Evolutionary conservation across 208 protist species (phyloP).

Genomic region (Wallacemonas sp.): DNA sequence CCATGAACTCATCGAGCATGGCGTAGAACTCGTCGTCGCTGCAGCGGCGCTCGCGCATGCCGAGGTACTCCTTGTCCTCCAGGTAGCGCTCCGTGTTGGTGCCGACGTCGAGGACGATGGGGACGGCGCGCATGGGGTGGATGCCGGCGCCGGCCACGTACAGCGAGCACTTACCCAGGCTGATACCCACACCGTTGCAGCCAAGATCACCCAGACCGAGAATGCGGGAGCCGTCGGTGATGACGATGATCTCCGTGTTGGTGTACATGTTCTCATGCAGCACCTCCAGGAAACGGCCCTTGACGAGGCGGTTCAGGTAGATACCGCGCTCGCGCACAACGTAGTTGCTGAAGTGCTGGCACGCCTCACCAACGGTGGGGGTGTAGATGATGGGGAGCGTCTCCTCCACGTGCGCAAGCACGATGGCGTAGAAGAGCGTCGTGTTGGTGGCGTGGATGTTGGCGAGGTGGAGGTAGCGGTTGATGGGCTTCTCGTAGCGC

Average conservation of each 20-base stretch:
- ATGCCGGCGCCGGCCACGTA: conserved; percentile 92
- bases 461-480: conserved; percentile 78
- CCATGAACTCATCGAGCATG: conserved; percentile 94
- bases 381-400: conserved; percentile 89
- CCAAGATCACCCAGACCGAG: conserved; percentile 95
- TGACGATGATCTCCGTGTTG: conserved; percentile 93
- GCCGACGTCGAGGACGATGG: conserved; percentile 91
- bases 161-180: conserved; percentile 93
- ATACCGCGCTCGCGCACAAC: conserved; percentile 86
- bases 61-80: conserved; percentile 85
- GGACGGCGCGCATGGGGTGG: conserved; percentile 79
- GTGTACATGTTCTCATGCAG: conserved; percentile 75
- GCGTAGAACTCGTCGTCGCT: conserved; percentile 81
- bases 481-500: conserved; percentile 81
- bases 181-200: conserved; percentile 95
- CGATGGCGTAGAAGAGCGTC: conserved; percentile 77
- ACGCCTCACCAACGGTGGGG: conserved; percentile 93
- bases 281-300: conserved; percentile 80
- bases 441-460: conserved; percentile 74
- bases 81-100: conserved; percentile 89
- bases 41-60: conserved; percentile 64
- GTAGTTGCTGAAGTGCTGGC: conserved; percentile 86
- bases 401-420: conserved; percentile 72
- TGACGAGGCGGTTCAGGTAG: conserved; percentile 84
- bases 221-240: conserved; percentile 96